Percentiles rank a stretch among this genome's conserved stretches.
Evolutionary conservation across 108 stramenopile species (phyloP).

Genomic region (Cyclotella baltica): DNA sequence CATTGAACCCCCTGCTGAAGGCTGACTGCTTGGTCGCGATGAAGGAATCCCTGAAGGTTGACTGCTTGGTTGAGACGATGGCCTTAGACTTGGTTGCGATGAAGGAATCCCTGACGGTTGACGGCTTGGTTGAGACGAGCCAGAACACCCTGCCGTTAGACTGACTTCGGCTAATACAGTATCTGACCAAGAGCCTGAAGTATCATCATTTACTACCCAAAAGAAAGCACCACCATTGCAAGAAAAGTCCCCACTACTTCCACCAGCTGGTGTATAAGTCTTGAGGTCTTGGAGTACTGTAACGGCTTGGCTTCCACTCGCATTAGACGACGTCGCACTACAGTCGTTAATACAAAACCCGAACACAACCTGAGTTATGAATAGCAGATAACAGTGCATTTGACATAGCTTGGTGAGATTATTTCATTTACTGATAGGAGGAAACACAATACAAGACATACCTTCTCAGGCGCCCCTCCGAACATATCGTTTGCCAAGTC

Average conservation of each 20-base stretch:
- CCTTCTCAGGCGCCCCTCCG: constrained; percentile 50
- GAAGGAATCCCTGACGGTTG: no score
- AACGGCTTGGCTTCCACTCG: constrained; percentile 37
- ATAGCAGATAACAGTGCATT: background rate
- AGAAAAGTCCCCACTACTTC: constrained; percentile 10
- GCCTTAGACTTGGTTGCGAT: no score
- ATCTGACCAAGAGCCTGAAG: constrained; percentile 50
- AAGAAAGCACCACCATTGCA: constrained; percentile 70
- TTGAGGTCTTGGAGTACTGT: constrained; percentile 41
- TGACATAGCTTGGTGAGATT: no score
- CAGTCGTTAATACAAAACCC: constrained; percentile 66
- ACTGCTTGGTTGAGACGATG: background rate
- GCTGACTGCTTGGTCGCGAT: no score
- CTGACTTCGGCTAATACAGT: constrained; percentile 23
- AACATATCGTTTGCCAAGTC: constrained; percentile 53
- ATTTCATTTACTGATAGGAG: background rate
- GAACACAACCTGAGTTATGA: constrained; percentile 37
- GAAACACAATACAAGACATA: background rate
- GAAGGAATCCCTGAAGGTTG: no score
- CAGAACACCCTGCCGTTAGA: background rate
- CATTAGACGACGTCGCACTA: constrained; percentile 37
- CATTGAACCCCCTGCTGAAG: no score
- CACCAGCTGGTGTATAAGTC: constrained; percentile 4
- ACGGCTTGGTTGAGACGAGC: no score
- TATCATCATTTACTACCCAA: constrained; percentile 59